Evolutionary conservation across 495 filamentous ascomycete species (phyloP), one percentile per base, ranked within the genome.

Genomic region (Neurospora sp.): DNA sequence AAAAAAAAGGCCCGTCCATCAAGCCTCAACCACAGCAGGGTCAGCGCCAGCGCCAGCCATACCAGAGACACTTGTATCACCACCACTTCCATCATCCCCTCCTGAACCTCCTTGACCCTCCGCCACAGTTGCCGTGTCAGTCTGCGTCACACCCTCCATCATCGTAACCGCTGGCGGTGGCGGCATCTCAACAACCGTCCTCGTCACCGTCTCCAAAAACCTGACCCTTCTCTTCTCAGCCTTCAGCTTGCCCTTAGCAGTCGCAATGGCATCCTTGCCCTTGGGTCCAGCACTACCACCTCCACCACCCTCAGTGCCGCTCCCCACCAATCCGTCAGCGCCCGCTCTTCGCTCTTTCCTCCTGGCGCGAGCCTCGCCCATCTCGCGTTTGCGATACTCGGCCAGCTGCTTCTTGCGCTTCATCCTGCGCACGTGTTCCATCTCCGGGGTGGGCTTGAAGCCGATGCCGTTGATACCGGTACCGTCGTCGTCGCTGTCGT

Each of bases 391-490:
- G 77, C 87, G 89, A 86, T 95, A 98, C 69, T 97, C 93, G 69
- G 88, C 87, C 65, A 98, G 85, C 81, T 98, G 95, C 81, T 91
- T 90, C 76, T 89, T 87, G 73, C 94, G 86, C 79, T 89, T 91
- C 79, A 94, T 88, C 8, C 88, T 85, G 71, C 95, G 85, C 37
- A 89, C 89, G 80, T 92, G 90, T 1, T 93, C 94, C 39, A 94
- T 89, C 40, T 92, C 91, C 20, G 94, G 87, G 9, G 94, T 98
- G 1, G 95, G 95, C 74, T 89, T 91, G 81, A 97, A 98, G 2
- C 94, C 95, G 77, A 98, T 91, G 16, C 95, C 95, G 80, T 96
- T 93, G 74, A 94, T 92, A 44, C 91, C 91, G 42, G 91, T 91
- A 37, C 91, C 91, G 80, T 94, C 91, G 74, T 93, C 92, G 71